Percentiles rank a stretch among this genome's conserved stretches.
These are phyloP conservation scores for Lasiodiplodia citricola DNA, from an alignment of 2,329 filamentous ascomycete species.

Conservation along the genomic window DNA sequence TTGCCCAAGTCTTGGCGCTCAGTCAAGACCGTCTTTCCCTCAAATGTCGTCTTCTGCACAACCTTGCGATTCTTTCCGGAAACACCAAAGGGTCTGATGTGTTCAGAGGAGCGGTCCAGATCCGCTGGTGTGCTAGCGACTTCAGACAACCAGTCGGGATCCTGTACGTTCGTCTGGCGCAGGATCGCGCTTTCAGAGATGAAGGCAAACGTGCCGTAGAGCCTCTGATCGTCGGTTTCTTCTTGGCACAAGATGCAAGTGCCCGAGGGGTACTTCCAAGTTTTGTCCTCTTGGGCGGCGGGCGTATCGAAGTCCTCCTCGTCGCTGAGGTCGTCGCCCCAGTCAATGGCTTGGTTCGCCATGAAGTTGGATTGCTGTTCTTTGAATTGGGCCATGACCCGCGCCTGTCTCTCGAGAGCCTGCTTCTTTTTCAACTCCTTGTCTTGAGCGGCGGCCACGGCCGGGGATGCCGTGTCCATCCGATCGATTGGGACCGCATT, in stretches of 20 bases:
- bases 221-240: conserved; percentile 83
- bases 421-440: conserved; percentile 89
- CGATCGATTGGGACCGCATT: conserved; percentile 74
- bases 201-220: conserved; percentile 93
- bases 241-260: conserved; percentile 98
- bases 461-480: conserved; percentile 83
- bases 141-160: conserved; percentile 84
- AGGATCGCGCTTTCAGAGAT: conserved; percentile 85
- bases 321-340: conserved; percentile 83
- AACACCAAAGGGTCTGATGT: conserved; percentile 86
- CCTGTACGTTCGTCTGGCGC: conserved; percentile 81
- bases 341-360: conserved; percentile 86
- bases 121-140: conserved; percentile 77
- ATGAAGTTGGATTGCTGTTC: conserved; percentile 96
- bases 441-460: conserved; percentile 64
- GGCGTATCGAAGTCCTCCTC: conserved; percentile 65
- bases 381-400: conserved; percentile 97
- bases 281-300: conserved; percentile 70
- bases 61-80: conserved; percentile 82
- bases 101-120: conserved; percentile 83
- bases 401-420: conserved; percentile 85
- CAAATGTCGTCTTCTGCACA: conserved; percentile 75
- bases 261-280: conserved; percentile 89
- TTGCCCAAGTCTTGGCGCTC: conserved; percentile 87
- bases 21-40: conserved; percentile 71